Percentiles rank a stretch among this genome's conserved stretches.
phyloP scores from a whole-genome alignment of 352 stramenopile species.

The Pilasporangium apinafurcum region DNA sequence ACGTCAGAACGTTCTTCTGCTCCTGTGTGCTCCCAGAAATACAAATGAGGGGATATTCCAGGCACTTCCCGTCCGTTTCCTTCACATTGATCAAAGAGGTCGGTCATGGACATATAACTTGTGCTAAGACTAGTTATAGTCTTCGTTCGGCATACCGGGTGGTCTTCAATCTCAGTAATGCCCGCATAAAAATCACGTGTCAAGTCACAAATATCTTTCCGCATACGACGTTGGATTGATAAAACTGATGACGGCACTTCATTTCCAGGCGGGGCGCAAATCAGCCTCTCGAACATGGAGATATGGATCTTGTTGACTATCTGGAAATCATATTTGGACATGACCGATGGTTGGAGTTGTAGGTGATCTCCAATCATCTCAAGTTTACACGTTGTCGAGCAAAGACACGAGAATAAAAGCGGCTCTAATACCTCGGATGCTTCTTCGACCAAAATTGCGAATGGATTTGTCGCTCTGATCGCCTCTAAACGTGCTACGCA shows the following conservation, averaged over 20 bases:
- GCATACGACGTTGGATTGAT: constrained; percentile 86
- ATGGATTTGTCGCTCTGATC: constrained; percentile 78
- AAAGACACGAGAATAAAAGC: constrained; percentile 80
- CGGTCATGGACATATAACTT: too few species aligned
- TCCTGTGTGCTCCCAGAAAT: constrained; percentile 79
- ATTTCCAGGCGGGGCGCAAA: constrained; percentile 53
- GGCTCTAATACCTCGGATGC: constrained; percentile 85
- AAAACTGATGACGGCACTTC: constrained; percentile 71
- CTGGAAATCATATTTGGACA: constrained; percentile 83
- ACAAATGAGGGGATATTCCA: constrained; percentile 69
- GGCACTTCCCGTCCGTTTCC: constrained; percentile 67
- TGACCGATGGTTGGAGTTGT: constrained; percentile 80
- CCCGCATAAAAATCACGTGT: constrained; percentile 77
- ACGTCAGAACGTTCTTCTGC: constrained; percentile 52
- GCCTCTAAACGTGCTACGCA: constrained; percentile 79
- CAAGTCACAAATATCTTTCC: constrained; percentile 82
- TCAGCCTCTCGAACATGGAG: constrained; percentile 87
- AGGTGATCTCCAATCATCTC: constrained; percentile 89
- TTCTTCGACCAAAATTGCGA: constrained; percentile 85
- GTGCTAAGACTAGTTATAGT: constrained; percentile 16
- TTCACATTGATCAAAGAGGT: constrained; percentile 18
- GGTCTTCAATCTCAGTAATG: constrained; percentile 80
- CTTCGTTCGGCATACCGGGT: constrained; percentile 53
- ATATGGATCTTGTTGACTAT: constrained; percentile 84
- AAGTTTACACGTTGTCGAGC: constrained; percentile 76